phyloP scores from a whole-genome alignment of 2,329 filamentous ascomycete genomes.

The Corinectria fuckeliana region DNA sequence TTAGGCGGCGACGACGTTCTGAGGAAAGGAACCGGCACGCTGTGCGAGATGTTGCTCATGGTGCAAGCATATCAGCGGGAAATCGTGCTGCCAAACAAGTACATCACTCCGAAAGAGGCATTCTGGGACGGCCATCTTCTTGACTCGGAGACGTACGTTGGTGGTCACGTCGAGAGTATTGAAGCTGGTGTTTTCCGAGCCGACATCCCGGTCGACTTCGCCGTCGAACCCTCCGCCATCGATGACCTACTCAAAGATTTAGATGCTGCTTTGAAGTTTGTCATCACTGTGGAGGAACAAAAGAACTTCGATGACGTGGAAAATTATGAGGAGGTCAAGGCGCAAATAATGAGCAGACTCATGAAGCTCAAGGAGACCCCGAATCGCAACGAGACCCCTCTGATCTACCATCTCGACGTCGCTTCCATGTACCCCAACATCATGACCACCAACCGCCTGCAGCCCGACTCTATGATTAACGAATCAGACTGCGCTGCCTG shows the following conservation, averaged over 20 bases:
- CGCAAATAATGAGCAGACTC: constrained; percentile 77
- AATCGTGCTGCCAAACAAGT: constrained; percentile 96
- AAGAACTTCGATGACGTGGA: constrained; percentile 79
- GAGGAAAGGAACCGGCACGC: constrained; percentile 93
- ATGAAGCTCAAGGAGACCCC: constrained; percentile 79
- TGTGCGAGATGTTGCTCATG: constrained; percentile 99
- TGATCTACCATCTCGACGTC: constrained; percentile 98
- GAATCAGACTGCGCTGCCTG: constrained; percentile 97
- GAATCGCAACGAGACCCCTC: constrained; percentile 81
- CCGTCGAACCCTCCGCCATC: constrained; percentile 84
- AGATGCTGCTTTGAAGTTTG: constrained; percentile 88
- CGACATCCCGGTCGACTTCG: constrained; percentile 94
- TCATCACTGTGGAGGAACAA: constrained; percentile 82
- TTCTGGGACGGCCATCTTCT: constrained; percentile 98
- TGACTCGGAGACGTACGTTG: constrained; percentile 97
- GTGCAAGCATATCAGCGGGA: constrained; percentile 93
- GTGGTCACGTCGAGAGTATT: constrained; percentile 98
- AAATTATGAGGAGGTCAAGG: constrained; percentile 85
- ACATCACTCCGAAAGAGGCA: constrained; percentile 85
- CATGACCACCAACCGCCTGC: constrained; percentile 98
- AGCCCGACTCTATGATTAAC: constrained; percentile 98
- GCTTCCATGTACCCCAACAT: constrained; percentile 99
- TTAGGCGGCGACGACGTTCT: constrained; percentile 91
- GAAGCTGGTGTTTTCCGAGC: constrained; percentile 96
- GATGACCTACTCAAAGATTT: constrained; percentile 88